A percentile compares a stretch with the other conserved stretches of the same genome.
phyloP scores from a whole-genome alignment of 78 protist species.

The Fonticula alba region DNA sequence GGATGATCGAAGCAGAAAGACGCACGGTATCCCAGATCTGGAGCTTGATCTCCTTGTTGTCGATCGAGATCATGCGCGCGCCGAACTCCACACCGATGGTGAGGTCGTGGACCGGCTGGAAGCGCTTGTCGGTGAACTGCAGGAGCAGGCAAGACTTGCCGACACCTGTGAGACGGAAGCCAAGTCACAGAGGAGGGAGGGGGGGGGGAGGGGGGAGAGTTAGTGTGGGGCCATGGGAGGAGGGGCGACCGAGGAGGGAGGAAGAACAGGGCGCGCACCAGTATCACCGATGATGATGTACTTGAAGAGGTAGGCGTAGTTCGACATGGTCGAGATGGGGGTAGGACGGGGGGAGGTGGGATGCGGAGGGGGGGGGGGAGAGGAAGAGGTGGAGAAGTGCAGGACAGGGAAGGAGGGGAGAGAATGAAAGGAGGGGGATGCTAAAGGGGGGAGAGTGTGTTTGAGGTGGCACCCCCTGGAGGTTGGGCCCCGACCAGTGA shows the following conservation, averaged over 20 bases:
- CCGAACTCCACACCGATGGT: constrained; percentile 98
- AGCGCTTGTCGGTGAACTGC: constrained; percentile 89
- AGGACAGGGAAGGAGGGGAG: no score
- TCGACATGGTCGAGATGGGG: constrained; percentile 23
- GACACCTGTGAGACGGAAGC: constrained; percentile 25
- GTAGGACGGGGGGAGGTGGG: no score
- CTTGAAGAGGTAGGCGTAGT: constrained; percentile 80
- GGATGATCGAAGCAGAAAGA: no score
- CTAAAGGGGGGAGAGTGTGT: no score
- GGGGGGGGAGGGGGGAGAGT: background rate
- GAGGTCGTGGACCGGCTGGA: constrained; percentile 84
- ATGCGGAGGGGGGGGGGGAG: no score
- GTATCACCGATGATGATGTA: constrained; percentile 95
- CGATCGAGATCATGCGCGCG: constrained; percentile 68
- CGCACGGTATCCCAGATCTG: constrained; percentile 90
- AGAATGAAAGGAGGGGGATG: no score
- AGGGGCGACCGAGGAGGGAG: background rate
- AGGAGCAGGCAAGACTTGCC: constrained; percentile 87
- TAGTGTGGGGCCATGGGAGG: background rate
- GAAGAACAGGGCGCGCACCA: constrained; percentile 24
- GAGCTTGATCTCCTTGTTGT: constrained; percentile 71
- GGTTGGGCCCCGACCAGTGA: no score
- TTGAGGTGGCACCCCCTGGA: no score
- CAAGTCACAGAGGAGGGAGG: no score
- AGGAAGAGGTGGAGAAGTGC: no score